Conservation (phyloP, 176 grass and related monocot genomes). For the Tuctoria greenei region DNA sequence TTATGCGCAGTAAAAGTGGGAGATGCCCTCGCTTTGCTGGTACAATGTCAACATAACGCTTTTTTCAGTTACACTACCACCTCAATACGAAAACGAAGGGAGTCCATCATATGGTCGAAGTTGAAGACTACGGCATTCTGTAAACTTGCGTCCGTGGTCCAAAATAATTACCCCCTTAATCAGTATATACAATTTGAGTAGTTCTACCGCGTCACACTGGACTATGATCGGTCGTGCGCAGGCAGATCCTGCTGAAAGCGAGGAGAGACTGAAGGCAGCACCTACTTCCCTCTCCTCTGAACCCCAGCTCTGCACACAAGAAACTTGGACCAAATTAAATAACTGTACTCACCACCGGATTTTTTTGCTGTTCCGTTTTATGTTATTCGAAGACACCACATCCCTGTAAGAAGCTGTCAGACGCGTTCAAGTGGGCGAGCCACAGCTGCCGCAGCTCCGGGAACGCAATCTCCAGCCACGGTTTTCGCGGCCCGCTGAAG, state of each 20-base stretch:
- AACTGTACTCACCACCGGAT: not conserved
- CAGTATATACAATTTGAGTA: conserved; percentile 13
- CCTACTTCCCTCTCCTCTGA: conserved; percentile 91
- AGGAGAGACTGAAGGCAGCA: conserved; percentile 91
- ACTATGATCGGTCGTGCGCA: not conserved
- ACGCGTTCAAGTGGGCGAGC: conserved; percentile 62
- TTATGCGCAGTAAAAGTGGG: too few relatives aligned
- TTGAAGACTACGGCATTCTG: not conserved
- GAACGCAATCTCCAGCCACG: conserved; percentile 79
- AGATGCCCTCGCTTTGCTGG: too few relatives aligned
- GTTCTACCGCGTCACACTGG: conserved; percentile 15
- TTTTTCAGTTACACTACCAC: too few relatives aligned
- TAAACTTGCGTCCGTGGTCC: not conserved
- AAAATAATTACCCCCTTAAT: not conserved
- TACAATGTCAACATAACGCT: too few relatives aligned
- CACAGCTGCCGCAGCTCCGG: conserved; percentile 64
- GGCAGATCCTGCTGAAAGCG: conserved; percentile 30
- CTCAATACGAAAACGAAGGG: too few relatives aligned
- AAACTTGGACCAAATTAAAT: conserved; percentile 25
- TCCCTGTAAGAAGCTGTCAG: conserved; percentile 61
- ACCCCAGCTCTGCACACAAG: conserved; percentile 37
- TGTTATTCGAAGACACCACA: conserved; percentile 59
- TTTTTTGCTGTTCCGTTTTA: not conserved
- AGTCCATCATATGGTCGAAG: too few relatives aligned
- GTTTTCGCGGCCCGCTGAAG: conserved; percentile 91